These are phyloP conservation scores for Jamesozyma jinghongensis DNA, from an alignment of 805 yeast species.

Conservation along the genomic window DNA sequence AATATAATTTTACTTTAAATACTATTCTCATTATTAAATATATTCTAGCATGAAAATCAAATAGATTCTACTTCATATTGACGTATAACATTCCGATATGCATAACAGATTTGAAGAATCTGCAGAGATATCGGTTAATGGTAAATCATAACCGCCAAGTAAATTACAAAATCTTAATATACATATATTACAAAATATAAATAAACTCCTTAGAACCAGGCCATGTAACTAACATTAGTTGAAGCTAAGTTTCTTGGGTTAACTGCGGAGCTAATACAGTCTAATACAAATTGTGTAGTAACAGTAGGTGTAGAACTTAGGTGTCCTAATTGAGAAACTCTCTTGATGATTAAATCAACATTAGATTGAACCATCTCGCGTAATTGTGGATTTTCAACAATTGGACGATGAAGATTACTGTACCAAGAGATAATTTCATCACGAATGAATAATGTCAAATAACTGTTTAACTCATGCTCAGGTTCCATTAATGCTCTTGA, in stretches of 20 bases:
- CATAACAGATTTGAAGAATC: too few relatives aligned
- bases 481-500: slow-evolving; percentile 87
- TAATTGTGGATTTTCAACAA: slow-evolving; percentile 74
- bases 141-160: too few relatives aligned
- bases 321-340: slow-evolving; percentile 71
- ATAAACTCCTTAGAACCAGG: slow-evolving; percentile 49
- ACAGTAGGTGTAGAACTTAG: slow-evolving; percentile 43
- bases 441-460: slow-evolving; percentile 85
- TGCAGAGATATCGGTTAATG: too few relatives aligned
- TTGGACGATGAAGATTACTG: slow-evolving; percentile 73
- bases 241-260: slow-evolving; percentile 89
- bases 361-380: slow-evolving; percentile 81
- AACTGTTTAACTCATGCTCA: slow-evolving; percentile 84
- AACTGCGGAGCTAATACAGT: slow-evolving; percentile 87
- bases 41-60: too few relatives aligned
- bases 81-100: too few relatives aligned
- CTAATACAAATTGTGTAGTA: slow-evolving; percentile 83
- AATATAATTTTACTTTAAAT: too few relatives aligned
- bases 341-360: slow-evolving; percentile 73
- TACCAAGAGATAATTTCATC: slow-evolving; percentile 96
- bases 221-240: slow-evolving; percentile 92
- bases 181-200: too few relatives aligned
- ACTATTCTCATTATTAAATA: too few relatives aligned
- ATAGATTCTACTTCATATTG: too few relatives aligned
- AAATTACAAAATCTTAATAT: too few relatives aligned